Conservation (phyloP, 306 rosid genomes). For the Quercus gilva region DNA sequence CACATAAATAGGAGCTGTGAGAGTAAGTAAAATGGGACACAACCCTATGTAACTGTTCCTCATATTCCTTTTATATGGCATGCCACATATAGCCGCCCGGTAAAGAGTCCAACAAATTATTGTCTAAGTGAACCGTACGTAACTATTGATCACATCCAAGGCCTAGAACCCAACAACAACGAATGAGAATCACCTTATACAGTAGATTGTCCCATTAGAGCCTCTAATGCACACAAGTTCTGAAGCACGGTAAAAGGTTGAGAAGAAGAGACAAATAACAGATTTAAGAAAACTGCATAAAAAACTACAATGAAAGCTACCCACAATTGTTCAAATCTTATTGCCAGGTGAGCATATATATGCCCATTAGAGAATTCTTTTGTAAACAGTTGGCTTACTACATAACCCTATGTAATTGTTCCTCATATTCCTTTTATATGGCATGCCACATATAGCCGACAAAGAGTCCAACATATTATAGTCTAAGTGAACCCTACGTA, state of each 20-base stretch:
- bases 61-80: background rate
- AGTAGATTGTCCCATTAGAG: background rate
- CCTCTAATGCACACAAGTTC: background rate
- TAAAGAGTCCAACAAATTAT: background rate
- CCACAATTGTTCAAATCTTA: background rate
- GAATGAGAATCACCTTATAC: background rate
- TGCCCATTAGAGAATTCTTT: background rate
- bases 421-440: background rate
- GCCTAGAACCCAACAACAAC: background rate
- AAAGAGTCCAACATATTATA: background rate
- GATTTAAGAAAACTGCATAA: background rate
- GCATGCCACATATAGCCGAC: background rate
- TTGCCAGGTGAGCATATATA: background rate
- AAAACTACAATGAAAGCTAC: background rate
- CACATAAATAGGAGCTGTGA: background rate
- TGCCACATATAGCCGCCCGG: background rate
- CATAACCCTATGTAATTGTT: background rate
- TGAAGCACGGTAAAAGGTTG: background rate
- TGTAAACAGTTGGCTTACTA: background rate
- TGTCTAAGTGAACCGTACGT: background rate
- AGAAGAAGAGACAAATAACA: background rate
- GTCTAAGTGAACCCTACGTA: background rate
- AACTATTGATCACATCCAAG: background rate
- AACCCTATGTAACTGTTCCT: background rate
- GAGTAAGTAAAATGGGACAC: background rate